phyloP scores from a whole-genome alignment of 1,139 yeast species.

The Blastobotrys illinoisensis region DNA sequence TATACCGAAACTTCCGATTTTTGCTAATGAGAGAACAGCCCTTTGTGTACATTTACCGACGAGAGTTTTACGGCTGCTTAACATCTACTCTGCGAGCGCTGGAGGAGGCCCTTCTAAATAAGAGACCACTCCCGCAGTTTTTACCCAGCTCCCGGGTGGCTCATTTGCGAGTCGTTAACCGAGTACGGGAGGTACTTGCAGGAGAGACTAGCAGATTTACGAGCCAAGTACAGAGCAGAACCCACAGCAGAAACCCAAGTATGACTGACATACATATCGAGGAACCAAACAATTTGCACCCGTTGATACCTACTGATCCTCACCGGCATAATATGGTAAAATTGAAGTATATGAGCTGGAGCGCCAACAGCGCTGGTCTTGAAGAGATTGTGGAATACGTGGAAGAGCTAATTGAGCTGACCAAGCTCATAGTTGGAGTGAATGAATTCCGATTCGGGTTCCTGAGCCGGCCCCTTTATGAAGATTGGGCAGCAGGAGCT shows the following conservation, averaged over 20 bases:
- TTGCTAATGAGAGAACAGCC: constrained; percentile 8
- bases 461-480: constrained; percentile 41
- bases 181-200: constrained; percentile 35
- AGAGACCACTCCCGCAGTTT: constrained; percentile 45
- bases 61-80: constrained; percentile 41
- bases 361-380: constrained; percentile 44
- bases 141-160: constrained; percentile 46
- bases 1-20: constrained; percentile 3
- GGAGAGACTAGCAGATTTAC: not conserved
- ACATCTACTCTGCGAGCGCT: constrained; percentile 37
- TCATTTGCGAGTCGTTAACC: constrained; percentile 41
- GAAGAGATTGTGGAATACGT: constrained; percentile 47
- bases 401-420: constrained; percentile 41
- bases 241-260: not conserved
- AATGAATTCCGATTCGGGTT: constrained; percentile 47
- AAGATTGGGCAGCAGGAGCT: constrained; percentile 41
- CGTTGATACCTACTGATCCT: not conserved
- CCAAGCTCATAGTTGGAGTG: constrained; percentile 42
- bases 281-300: not conserved
- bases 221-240: not conserved
- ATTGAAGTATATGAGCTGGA: constrained; percentile 45
- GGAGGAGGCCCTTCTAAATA: constrained; percentile 40
- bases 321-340: constrained; percentile 25
- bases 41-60: constrained; percentile 40
- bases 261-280: not conserved